These are phyloP conservation scores for Pelargonium cotyledonis DNA, from an alignment of 441 rosid species.

Conservation along the genomic window DNA sequence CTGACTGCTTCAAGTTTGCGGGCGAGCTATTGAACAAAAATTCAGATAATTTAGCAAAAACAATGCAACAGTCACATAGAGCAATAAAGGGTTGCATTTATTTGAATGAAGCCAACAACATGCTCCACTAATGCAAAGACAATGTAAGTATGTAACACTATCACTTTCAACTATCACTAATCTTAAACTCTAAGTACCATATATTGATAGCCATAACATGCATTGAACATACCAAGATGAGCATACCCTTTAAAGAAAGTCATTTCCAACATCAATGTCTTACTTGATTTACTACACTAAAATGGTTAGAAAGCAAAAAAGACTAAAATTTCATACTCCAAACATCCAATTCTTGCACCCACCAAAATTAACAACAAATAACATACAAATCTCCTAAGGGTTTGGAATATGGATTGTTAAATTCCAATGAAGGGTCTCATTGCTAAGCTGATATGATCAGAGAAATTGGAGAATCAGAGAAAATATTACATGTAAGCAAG, in stretches of 20 bases:
- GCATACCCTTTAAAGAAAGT: not conserved
- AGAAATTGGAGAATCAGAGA: too few relatives aligned
- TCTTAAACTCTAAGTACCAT: not conserved
- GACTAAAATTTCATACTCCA: too few relatives aligned
- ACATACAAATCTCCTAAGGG: too few relatives aligned
- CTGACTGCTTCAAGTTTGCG: slow-evolving; percentile 71
- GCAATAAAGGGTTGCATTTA: not conserved
- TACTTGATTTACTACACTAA: too few relatives aligned
- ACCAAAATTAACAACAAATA: too few relatives aligned
- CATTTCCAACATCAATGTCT: not conserved
- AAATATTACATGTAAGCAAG: too few relatives aligned
- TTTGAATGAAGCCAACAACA: not conserved
- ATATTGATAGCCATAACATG: not conserved
- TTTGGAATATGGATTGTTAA: too few relatives aligned
- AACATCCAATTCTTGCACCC: too few relatives aligned
- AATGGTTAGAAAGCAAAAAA: too few relatives aligned
- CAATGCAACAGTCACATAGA: not conserved
- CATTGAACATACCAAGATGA: not conserved
- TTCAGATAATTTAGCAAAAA: not conserved
- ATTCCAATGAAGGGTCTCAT: too few relatives aligned
- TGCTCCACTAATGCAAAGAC: not conserved
- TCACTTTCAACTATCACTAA: not conserved
- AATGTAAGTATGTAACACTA: not conserved
- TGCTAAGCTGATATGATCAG: too few relatives aligned
- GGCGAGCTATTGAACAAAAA: slow-evolving; percentile 41